These are phyloP conservation scores for Daldinia childiae DNA, from an alignment of 495 filamentous ascomycete genomes.

Conservation along the genomic window DNA sequence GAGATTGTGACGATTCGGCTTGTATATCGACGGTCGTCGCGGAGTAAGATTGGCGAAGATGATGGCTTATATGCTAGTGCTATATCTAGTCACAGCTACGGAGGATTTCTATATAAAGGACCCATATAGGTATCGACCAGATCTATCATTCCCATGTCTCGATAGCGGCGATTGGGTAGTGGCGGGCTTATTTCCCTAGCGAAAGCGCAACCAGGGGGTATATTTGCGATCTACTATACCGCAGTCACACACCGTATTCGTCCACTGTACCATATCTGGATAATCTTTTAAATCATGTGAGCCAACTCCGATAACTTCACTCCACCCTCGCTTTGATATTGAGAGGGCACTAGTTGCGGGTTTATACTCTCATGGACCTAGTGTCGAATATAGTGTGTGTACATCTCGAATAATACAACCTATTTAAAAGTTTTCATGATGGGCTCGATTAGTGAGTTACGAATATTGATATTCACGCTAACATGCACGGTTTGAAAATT, in stretches of 20 bases:
- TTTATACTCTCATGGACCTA: not conserved
- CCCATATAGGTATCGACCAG: constrained; percentile 23
- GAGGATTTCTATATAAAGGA: constrained; percentile 29
- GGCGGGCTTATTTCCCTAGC: constrained; percentile 11
- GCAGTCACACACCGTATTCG: constrained; percentile 23
- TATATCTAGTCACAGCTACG: constrained; percentile 23
- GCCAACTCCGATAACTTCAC: constrained; percentile 28
- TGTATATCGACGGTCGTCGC: constrained; percentile 12
- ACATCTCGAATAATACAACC: not conserved
- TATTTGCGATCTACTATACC: constrained; percentile 37
- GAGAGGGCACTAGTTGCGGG: constrained; percentile 10
- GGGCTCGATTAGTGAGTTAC: not conserved
- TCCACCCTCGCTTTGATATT: constrained; percentile 28
- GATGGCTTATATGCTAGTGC: constrained; percentile 16
- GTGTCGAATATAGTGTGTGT: constrained; percentile 1
- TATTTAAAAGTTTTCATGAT: not conserved
- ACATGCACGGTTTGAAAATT: not conserved
- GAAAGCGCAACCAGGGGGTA: constrained; percentile 35
- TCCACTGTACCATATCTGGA: constrained; percentile 18
- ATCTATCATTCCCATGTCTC: constrained; percentile 33
- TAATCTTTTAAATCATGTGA: constrained; percentile 25
- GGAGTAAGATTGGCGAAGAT: constrained; percentile 22
- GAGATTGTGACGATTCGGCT: constrained; percentile 12
- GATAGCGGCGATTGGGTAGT: constrained; percentile 18
- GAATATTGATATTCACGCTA: not conserved